Evolutionary conservation across 352 stramenopile genomes (phyloP), one percentile per base, ranked within the genome.

Genomic region (Aphanomyces invadans): DNA sequence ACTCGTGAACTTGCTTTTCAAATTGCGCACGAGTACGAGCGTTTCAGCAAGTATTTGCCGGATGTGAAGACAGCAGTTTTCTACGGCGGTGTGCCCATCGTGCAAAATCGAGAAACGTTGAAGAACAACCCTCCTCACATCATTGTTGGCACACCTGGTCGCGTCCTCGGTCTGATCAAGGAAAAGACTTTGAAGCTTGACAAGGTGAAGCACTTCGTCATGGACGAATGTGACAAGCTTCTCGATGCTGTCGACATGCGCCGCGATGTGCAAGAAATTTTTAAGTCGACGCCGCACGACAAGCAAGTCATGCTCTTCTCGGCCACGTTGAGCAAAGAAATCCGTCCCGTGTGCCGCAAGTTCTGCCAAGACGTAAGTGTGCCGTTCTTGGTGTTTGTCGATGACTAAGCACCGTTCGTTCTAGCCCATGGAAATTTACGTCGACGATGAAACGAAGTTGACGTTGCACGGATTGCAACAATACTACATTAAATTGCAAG

Each of bases 221-320:
- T 99, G 77, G 97, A 99, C 76, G 97, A 99, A 80, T 99, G 97
- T 82, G 97, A 99, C 88, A 97, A 98, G 75, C 97, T 99, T 69
- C 88, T 99, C 53, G 97, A 99, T 68, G 95, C 92, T 26, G 90
- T 99, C 64, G 96, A 99, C 72, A 99, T 99, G 97, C 90, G 97
- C 72, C 85, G 92, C 46, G 96, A 99, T 78, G 90, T 99, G 38
- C 97, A 99, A 82, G 92, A 99, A 71, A 99, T 99, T 70, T 99
- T 99, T 88, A 95, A 87, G 64, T 86, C 96, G 65, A 99, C 97
- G 15, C 97, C 97, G 26, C 96, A 99, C 74, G 96, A 99, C 78
- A 99, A 99, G 87, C 97, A 99, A 76, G 94, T 98, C 57, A 98
- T 98, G 92, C 97, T 98, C 90, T 99, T 99, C 76, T 99, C 94